These are phyloP conservation scores for Brettanomyces custersianus DNA, from an alignment of 805 yeast species.

Conservation along the genomic window DNA sequence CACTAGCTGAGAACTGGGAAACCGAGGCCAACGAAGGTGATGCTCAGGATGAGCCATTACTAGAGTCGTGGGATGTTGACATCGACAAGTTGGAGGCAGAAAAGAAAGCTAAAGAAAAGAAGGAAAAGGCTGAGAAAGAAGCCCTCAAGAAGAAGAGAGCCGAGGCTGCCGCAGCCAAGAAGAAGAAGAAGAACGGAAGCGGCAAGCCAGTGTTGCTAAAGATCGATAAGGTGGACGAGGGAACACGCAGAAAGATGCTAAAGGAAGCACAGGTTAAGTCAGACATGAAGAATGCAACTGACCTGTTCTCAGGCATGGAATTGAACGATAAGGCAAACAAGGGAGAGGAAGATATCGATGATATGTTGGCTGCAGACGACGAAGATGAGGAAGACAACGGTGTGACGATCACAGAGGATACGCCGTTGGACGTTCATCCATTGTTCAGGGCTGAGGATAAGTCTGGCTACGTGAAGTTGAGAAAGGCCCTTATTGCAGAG, in stretches of 20 bases:
- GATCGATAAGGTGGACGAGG: conserved; percentile 62
- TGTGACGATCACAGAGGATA: conserved; percentile 38
- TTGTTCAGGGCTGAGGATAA: conserved; percentile 75
- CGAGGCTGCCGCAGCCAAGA: conserved; percentile 31
- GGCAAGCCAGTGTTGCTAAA: conserved; percentile 37
- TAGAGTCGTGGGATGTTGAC: conserved; percentile 86
- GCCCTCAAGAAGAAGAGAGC: conserved; percentile 21
- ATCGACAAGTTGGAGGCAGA: conserved; percentile 49
- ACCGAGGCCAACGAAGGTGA: conserved; percentile 58
- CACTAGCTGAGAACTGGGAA: conserved; percentile 68
- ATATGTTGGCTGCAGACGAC: conserved; percentile 29
- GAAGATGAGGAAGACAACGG: conserved; percentile 37
- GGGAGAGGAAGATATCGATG: conserved; percentile 38
- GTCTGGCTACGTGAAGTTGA: conserved; percentile 67
- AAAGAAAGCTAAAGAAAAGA: conserved; percentile 25
- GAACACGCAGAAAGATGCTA: conserved; percentile 65
- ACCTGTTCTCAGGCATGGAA: conserved; percentile 69
- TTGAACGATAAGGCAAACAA: conserved; percentile 38
- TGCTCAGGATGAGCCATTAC: conserved; percentile 60
- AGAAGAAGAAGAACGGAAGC: conserved; percentile 36
- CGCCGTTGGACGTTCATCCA: conserved; percentile 71
- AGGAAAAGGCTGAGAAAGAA: conserved; percentile 11
- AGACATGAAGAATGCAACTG: conserved; percentile 90
- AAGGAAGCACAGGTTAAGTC: conserved; percentile 74
- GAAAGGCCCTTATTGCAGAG: conserved; percentile 60